Evolutionary conservation across 768 basidiomycete genomes (phyloP).

Genomic region (Rhizopogon rudus): DNA sequence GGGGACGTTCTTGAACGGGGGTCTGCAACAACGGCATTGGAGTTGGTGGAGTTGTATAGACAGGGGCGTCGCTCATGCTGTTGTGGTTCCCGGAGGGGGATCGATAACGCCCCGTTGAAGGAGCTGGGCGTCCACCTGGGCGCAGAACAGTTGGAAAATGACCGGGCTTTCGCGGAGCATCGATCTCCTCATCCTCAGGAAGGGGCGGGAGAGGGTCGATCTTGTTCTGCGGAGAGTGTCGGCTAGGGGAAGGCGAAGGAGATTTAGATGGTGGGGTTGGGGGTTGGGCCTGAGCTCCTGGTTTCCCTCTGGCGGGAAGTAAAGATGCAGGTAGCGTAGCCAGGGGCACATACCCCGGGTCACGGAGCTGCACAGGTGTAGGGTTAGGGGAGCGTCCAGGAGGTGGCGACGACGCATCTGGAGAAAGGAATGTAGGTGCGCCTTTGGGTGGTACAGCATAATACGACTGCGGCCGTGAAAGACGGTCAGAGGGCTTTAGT

Average conservation of each 20-base stretch:
- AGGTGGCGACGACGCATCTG: slow-evolving; percentile 10
- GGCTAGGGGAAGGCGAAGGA: slow-evolving; percentile 1
- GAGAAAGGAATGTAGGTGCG: not conserved
- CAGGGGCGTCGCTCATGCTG: slow-evolving; percentile 10
- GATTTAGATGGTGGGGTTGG: not conserved
- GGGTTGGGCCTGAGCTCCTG: slow-evolving; percentile 7
- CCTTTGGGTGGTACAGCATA: slow-evolving; percentile 7
- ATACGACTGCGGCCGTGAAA: slow-evolving; percentile 36
- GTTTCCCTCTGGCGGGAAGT: slow-evolving; percentile 13
- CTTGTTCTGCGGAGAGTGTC: slow-evolving; percentile 10
- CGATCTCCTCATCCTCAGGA: slow-evolving; percentile 26
- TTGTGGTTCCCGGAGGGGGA: slow-evolving; percentile 4
- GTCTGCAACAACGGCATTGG: slow-evolving; percentile 7
- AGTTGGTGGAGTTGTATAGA: slow-evolving; percentile 2
- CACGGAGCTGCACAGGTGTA: not conserved
- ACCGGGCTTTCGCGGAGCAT: slow-evolving; percentile 11
- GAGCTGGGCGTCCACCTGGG: slow-evolving; percentile 27
- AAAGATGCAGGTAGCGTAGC: slow-evolving; percentile 19
- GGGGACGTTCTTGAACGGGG: not conserved
- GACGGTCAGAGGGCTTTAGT: slow-evolving; percentile 43
- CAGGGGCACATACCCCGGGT: slow-evolving; percentile 4
- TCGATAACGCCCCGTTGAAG: slow-evolving; percentile 9
- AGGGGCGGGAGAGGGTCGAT: slow-evolving; percentile 37
- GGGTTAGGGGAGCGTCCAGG: not conserved
- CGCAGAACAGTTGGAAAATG: slow-evolving; percentile 39